Evolutionary conservation across 805 yeast genomes (phyloP), one percentile per base, ranked within the genome.

Genomic region (Metschnikowia bowlesiae): DNA sequence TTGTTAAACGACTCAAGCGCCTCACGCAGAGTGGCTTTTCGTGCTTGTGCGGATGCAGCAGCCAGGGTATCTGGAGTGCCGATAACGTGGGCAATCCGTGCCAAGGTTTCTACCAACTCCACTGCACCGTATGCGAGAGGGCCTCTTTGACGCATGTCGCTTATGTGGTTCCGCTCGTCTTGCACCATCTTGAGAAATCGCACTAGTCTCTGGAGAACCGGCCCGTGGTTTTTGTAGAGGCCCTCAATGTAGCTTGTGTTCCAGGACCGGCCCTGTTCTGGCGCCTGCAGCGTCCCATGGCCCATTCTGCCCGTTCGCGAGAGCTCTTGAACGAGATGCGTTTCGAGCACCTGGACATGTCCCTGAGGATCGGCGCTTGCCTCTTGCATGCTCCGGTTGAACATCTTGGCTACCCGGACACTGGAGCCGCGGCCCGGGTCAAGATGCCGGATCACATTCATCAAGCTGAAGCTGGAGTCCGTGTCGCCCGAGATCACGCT

Each of bases 401-500:
- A 69, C 26, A 69, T 47, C 43, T 66, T 66, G 5, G 68, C 48
- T 2, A 67, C 56, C 26, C 75, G 51, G 2, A 48, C 14, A 18
- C 58, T 57, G 9, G 62, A 50, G 1, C 68, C 69, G 7, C 50
- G 35, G 16, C 52, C 54, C 11, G 52, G 46, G 49, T 71, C 76
- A 11, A 72, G 33, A 7, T 54, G 47, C 32, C 62, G 45, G 7
- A 73, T 43, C 6, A 65, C 40, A 48, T 67, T 59, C 44, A 73
- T 45, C 16, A 71, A 55, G 8, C 68, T 62, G 48, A 73, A 62
- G 37, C 68, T 72, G 22, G 69, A 53, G 8, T 70, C 70, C 3
- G 65, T 48, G 11, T 65, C 68, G n/a, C 62, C 60, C 9, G 61
- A 60, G 3, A 53, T 16, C 64, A 66, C 30, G 48, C 29, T 47